Evolutionary conservation across 2,329 filamentous ascomycete genomes (phyloP).

Genomic region (Penicillium sp.): DNA sequence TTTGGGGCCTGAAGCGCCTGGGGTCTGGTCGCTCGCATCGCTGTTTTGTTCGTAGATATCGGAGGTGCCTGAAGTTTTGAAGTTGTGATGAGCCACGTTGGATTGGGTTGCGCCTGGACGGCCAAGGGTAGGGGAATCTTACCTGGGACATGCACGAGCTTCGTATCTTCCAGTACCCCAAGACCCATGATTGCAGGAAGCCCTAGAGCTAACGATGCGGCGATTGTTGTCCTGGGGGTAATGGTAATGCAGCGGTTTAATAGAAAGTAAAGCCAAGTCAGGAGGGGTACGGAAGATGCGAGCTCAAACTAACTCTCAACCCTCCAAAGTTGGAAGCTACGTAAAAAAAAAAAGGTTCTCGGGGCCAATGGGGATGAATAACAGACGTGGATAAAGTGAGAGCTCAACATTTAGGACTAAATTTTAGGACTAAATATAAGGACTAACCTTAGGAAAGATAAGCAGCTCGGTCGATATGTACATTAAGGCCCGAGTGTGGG

Average conservation of each 20-base stretch:
- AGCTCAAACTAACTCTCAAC: background rate
- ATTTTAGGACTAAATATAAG: background rate
- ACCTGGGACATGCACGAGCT: conserved; percentile 73
- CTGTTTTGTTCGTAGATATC: conserved; percentile 62
- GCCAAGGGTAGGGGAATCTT: conserved; percentile 27
- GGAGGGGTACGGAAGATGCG: background rate
- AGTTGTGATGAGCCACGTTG: background rate
- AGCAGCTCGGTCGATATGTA: background rate
- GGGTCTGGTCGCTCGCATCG: conserved; percentile 34
- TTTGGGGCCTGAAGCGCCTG: conserved; percentile 57
- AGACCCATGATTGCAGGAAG: conserved; percentile 56
- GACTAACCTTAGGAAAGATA: background rate
- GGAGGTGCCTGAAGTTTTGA: conserved; percentile 36
- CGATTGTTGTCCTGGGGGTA: background rate
- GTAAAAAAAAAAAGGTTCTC: background rate
- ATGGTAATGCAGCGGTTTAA: background rate
- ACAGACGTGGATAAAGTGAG: background rate
- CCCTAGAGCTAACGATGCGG: background rate
- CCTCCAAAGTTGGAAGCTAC: background rate
- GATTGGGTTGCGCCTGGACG: background rate
- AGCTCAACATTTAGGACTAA: background rate
- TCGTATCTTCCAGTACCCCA: conserved; percentile 68
- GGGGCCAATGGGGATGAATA: conserved; percentile 6
- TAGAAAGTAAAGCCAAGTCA: background rate
- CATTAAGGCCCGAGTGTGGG: background rate